These are phyloP conservation scores for Lasiodiplodia sp. DNA, from an alignment of 2,329 filamentous ascomycete species.

Conservation along the genomic window DNA sequence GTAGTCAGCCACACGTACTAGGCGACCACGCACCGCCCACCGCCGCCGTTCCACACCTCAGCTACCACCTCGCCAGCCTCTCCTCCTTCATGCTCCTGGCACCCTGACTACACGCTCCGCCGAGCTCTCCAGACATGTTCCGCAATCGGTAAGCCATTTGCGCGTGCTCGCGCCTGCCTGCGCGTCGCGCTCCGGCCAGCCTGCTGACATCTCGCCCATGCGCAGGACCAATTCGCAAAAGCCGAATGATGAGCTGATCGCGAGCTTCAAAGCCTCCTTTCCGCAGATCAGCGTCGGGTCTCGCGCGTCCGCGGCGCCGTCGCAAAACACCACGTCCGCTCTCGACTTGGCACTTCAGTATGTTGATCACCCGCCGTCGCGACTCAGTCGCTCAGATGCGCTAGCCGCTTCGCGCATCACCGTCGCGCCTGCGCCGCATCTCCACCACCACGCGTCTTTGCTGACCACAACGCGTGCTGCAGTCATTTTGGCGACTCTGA, in stretches of 20 bases:
- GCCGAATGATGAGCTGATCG: constrained; percentile 83
- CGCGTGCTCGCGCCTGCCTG: not conserved
- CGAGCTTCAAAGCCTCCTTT: constrained; percentile 83
- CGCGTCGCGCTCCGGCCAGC: constrained; percentile 20
- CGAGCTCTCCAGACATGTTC: constrained; percentile 52
- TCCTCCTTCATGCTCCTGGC: constrained; percentile 41
- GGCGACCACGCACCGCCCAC: constrained; percentile 25
- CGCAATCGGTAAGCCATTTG: constrained; percentile 52
- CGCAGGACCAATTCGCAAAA: constrained; percentile 80
- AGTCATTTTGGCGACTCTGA: constrained; percentile 57
- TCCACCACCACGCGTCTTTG: constrained; percentile 9
- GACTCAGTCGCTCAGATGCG: constrained; percentile 32
- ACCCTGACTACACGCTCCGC: constrained; percentile 36
- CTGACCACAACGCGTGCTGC: constrained; percentile 28
- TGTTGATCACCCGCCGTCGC: constrained; percentile 36
- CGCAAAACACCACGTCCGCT: constrained; percentile 44
- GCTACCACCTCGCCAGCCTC: constrained; percentile 1
- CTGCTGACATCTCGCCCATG: constrained; percentile 27
- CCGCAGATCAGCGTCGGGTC: constrained; percentile 65
- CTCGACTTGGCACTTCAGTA: constrained; percentile 56
- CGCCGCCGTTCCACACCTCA: constrained; percentile 21
- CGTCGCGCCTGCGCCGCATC: constrained; percentile 2
- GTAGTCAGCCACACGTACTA: constrained; percentile 27
- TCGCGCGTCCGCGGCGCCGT: constrained; percentile 55
- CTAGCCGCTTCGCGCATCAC: constrained; percentile 24